Evolutionary conservation across 2,329 filamentous ascomycete species (phyloP).

Genomic region (Aspergillus sp.): DNA sequence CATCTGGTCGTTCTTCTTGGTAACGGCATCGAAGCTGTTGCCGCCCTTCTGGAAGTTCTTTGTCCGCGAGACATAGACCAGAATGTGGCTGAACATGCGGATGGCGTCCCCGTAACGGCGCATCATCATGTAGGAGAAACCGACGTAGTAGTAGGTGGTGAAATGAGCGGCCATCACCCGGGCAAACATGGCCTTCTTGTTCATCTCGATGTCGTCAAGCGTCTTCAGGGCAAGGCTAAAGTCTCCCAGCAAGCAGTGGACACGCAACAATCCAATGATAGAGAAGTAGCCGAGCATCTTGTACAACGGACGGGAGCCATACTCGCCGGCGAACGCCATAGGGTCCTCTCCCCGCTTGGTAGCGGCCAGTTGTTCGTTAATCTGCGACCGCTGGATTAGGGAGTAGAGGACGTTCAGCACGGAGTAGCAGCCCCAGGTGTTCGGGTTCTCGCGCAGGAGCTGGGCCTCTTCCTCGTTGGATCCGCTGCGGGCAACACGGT

Average conservation of each 20-base stretch:
- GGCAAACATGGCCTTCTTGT: slow-evolving; percentile 99
- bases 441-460: slow-evolving; percentile 88
- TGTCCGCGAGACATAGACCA: slow-evolving; percentile 95
- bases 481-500: slow-evolving; percentile 70
- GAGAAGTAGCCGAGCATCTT: slow-evolving; percentile 99
- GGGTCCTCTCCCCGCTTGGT: slow-evolving; percentile 92
- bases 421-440: slow-evolving; percentile 99
- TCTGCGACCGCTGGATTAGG: slow-evolving; percentile 94
- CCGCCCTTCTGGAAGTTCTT: slow-evolving; percentile 99
- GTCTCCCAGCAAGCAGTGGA: slow-evolving; percentile 93
- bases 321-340: slow-evolving; percentile 80
- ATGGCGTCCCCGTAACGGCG: slow-evolving; percentile 98
- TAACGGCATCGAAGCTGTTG: slow-evolving; percentile 85
- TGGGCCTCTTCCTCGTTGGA: slow-evolving; percentile 87
- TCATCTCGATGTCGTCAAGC: slow-evolving; percentile 97
- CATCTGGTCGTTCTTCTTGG: slow-evolving; percentile 99
- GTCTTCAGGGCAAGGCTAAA: slow-evolving; percentile 98
- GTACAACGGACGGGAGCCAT: slow-evolving; percentile 88
- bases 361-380: slow-evolving; percentile 90
- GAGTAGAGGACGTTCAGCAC: slow-evolving; percentile 99
- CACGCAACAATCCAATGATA: slow-evolving; percentile 91
- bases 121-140: slow-evolving; percentile 99
- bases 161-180: slow-evolving; percentile 99
- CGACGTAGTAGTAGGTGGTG: slow-evolving; percentile 99
- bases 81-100: slow-evolving; percentile 99